phyloP scores from a whole-genome alignment of 768 basidiomycete species.

The Terana coerulea region DNA sequence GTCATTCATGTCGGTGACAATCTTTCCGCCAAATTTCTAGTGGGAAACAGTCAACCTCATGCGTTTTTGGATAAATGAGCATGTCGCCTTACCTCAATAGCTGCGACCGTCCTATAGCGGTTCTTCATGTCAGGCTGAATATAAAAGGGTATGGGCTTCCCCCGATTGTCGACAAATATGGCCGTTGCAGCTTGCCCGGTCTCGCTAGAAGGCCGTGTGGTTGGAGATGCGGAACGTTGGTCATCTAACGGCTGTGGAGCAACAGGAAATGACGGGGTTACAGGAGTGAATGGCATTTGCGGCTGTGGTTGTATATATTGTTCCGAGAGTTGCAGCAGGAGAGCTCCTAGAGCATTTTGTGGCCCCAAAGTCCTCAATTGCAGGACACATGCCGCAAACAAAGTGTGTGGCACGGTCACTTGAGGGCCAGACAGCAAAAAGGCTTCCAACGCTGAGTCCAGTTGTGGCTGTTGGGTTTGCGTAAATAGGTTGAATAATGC shows the following conservation, averaged over 20 bases:
- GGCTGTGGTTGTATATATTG: not conserved
- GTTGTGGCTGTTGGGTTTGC: too few relatives aligned
- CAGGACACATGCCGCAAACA: too few relatives aligned
- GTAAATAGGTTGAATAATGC: too few relatives aligned
- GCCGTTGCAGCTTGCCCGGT: not conserved
- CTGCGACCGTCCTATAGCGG: constrained; percentile 34
- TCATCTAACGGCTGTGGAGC: too few relatives aligned
- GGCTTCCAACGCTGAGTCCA: too few relatives aligned
- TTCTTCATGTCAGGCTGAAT: not conserved
- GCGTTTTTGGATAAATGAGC: not conserved
- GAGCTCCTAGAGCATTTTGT: not conserved
- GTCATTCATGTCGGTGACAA: constrained; percentile 45
- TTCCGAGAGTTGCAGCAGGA: not conserved
- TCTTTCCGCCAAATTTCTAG: constrained; percentile 66
- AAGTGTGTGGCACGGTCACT: too few relatives aligned
- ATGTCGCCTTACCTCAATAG: constrained; percentile 56
- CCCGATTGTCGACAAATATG: not conserved
- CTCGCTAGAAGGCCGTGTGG: not conserved
- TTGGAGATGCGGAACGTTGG: too few relatives aligned
- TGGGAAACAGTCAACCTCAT: not conserved
- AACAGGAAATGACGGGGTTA: too few relatives aligned
- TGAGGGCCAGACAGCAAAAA: too few relatives aligned
- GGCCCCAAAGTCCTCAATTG: too few relatives aligned
- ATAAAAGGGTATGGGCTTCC: not conserved
- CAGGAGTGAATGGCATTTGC: not conserved